Base-by-base conservation (phyloP, 352 stramenopile species). In the Elongisporangium anandrum region DNA sequence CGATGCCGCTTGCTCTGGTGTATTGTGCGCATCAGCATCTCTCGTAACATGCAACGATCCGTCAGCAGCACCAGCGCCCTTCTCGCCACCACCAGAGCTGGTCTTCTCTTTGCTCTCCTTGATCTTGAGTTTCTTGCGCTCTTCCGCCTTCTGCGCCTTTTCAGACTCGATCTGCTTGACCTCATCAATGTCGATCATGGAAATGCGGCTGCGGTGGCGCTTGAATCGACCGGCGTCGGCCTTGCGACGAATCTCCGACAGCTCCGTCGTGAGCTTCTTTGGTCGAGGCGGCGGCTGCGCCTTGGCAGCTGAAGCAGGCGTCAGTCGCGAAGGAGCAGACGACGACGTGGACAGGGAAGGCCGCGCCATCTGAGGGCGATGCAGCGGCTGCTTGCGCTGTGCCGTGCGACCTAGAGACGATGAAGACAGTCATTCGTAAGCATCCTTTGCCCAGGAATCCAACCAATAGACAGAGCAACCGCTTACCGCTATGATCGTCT, bases 91-190 rank as follows among this genome's bases (percentile, higher is more conserved):
- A 4, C 21, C 50, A 61, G 51, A 48, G 48, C 39, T 61, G n/a
- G 20, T 17, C 38, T 70, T 76, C 7, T 73, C 67, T 3, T 50
- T 38, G n/a, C 47, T 8, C 45, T 51, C n/a, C 41, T 17, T 38
- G 21, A 24, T 34, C 54, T 88, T 88, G 51, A 88, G 80, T 49
- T 85, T 83, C 66, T 94, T 94, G 22, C 81, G 73, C 45, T 93
- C 85, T 60, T 94, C 85, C 1, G 85, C 85, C 54, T 92, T 92
- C 47, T 85, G 81, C 16, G 82, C 85, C 57, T 94, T 94, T 54
- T 94, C 85, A 17, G 77, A 84, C 56, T 93, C 83, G 54, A 94
- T 94, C 67, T 94, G 85, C 67, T 94, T 94, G 7, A 94, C 81
- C 55, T 94, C 85, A 20, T 94, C 87, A 29, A 94, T 79, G 57